Evolutionary conservation across 148 eudicot genomes (phyloP).

Genomic region (Oxyria digyna): DNA sequence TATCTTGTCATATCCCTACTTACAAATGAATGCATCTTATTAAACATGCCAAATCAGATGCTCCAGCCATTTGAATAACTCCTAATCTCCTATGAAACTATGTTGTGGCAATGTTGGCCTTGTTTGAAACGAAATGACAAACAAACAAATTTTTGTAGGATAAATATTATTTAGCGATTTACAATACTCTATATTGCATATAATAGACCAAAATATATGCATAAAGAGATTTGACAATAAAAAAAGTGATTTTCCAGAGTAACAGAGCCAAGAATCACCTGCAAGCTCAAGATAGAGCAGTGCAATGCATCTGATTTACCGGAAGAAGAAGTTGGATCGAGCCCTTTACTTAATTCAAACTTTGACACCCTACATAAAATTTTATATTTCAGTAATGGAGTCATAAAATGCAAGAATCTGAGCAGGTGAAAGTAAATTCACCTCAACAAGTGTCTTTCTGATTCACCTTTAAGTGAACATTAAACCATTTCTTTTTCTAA

Average conservation of each 20-base stretch:
- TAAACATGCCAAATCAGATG: too few relatives aligned
- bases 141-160: not conserved
- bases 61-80: not conserved
- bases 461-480: constrained; percentile 55
- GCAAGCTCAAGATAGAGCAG: too few relatives aligned
- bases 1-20: too few relatives aligned
- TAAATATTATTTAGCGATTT: not conserved
- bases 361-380: too few relatives aligned
- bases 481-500: constrained; percentile 81
- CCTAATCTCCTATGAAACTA: too few relatives aligned
- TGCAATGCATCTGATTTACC: not conserved
- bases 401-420: not conserved
- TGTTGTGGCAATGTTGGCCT: too few relatives aligned
- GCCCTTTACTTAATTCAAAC: too few relatives aligned
- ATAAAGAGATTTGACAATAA: not conserved
- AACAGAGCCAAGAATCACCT: not conserved
- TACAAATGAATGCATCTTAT: too few relatives aligned
- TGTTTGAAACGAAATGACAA: too few relatives aligned
- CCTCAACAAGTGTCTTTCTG: constrained; percentile 57
- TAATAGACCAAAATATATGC: not conserved
- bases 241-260: not conserved
- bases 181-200: not conserved
- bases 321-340: too few relatives aligned
- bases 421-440: not conserved
- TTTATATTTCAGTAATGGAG: not conserved